Conservation (phyloP, 2,329 filamentous ascomycete genomes). For the Cladophialophora psammophila region DNA sequence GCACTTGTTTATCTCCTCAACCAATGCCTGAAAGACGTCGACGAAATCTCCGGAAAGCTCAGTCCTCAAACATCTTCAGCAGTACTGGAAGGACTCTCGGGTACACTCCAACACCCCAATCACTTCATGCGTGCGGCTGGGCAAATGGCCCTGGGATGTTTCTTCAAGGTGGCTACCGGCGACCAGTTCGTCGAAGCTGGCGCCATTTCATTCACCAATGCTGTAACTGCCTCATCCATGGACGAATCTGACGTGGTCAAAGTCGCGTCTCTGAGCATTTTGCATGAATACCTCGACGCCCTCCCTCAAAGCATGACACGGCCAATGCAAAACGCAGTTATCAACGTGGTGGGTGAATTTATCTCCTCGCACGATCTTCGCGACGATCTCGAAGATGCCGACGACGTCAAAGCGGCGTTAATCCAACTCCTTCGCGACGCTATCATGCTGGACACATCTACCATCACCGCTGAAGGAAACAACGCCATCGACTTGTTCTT, state of each 20-base stretch:
- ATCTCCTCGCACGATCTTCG: constrained; percentile 79
- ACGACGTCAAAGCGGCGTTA: constrained; percentile 89
- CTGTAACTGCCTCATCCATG: constrained; percentile 75
- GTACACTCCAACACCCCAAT: constrained; percentile 73
- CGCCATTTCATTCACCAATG: constrained; percentile 59
- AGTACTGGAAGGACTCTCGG: constrained; percentile 81
- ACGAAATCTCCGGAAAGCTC: constrained; percentile 77
- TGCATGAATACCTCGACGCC: constrained; percentile 72
- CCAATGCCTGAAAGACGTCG: constrained; percentile 81
- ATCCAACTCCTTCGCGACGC: constrained; percentile 85
- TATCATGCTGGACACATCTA: constrained; percentile 77
- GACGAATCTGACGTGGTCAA: constrained; percentile 89
- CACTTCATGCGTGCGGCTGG: constrained; percentile 84
- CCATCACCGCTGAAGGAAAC: constrained; percentile 68
- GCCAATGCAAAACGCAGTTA: constrained; percentile 67
- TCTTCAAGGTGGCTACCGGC: constrained; percentile 69
- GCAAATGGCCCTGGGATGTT: constrained; percentile 81
- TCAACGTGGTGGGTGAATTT: constrained; percentile 72
- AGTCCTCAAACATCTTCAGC: constrained; percentile 71
- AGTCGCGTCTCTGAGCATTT: constrained; percentile 85
- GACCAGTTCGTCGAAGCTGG: constrained; percentile 54
- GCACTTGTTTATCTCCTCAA: constrained; percentile 85
- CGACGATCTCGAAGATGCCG: constrained; percentile 79
- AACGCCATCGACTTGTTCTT: constrained; percentile 83
- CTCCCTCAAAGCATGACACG: constrained; percentile 59